phyloP scores from a whole-genome alignment of 768 basidiomycete genomes.

The Myochromella boudieri region DNA sequence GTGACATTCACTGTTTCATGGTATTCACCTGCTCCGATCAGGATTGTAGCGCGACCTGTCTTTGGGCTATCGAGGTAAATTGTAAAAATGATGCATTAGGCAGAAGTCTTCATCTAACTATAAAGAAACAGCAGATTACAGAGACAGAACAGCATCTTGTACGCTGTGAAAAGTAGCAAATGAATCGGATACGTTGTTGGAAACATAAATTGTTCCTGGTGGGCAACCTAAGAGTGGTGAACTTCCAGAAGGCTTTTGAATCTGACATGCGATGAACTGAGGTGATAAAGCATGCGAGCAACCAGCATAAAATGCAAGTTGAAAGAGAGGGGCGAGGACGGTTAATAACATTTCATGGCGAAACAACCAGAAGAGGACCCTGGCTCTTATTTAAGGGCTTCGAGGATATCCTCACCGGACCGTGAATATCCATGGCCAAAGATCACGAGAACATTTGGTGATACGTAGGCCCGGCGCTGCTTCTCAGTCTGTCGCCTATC shows the following conservation, averaged over 20 bases:
- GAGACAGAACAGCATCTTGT: slow-evolving; percentile 54
- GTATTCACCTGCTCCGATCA: slow-evolving; percentile 60
- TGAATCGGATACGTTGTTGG: slow-evolving; percentile 38
- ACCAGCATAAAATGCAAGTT: background rate
- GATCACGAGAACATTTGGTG: too few species aligned
- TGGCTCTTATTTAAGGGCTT: too few species aligned
- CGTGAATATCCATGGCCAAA: too few species aligned
- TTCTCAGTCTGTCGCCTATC: too few species aligned
- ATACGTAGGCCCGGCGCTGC: too few species aligned
- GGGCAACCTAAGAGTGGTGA: slow-evolving; percentile 56
- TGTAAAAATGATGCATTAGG: background rate
- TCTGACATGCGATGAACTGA: slow-evolving; percentile 47
- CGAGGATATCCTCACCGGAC: too few species aligned
- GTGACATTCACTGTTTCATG: slow-evolving; percentile 61
- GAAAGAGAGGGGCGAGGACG: background rate
- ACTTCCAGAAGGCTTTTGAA: slow-evolving; percentile 38
- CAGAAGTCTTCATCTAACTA: background rate
- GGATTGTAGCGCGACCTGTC: slow-evolving; percentile 41
- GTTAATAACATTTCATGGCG: background rate
- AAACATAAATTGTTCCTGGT: slow-evolving; percentile 59
- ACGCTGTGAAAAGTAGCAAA: slow-evolving; percentile 46
- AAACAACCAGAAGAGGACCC: too few species aligned
- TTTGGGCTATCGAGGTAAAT: slow-evolving; percentile 43
- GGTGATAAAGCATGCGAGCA: slow-evolving; percentile 40
- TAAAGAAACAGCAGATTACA: slow-evolving; percentile 37